Evolutionary conservation across 345 rosid species (phyloP).

Genomic region (Erysimum cheiranthoides): DNA sequence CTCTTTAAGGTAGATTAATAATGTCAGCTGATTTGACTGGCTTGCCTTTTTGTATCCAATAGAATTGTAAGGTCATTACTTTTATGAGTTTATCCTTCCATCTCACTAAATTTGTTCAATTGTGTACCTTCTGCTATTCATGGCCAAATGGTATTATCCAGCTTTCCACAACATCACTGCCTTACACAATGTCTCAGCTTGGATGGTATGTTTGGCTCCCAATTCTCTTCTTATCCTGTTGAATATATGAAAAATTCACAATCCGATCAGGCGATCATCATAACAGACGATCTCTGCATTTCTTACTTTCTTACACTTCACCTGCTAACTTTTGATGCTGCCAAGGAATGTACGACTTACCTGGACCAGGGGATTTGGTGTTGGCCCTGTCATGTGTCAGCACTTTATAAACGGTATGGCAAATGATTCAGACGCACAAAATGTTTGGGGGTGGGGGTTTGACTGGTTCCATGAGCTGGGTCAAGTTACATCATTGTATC

Average conservation of each 20-base stretch:
- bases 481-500: neutral
- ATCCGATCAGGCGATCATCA: neutral
- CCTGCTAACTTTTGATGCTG: neutral
- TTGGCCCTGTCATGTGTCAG: neutral
- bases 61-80: neutral
- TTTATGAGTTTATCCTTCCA: neutral
- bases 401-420: neutral
- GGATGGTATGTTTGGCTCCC: neutral
- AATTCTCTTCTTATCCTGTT: neutral
- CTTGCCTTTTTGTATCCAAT: neutral
- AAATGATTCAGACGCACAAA: neutral
- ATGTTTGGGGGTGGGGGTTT: neutral
- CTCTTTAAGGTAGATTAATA: conserved; percentile 34
- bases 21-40: neutral
- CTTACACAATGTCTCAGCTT: neutral
- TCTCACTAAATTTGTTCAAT: neutral
- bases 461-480: neutral
- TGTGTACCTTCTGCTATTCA: neutral
- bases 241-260: neutral
- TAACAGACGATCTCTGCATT: neutral
- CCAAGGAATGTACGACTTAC: neutral
- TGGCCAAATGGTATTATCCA: neutral
- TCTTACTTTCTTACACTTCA: neutral
- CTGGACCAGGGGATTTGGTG: neutral
- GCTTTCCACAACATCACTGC: neutral